These are phyloP conservation scores for Aspergillus sclerotioniger DNA, from an alignment of 495 filamentous ascomycete genomes.

Conservation along the genomic window DNA sequence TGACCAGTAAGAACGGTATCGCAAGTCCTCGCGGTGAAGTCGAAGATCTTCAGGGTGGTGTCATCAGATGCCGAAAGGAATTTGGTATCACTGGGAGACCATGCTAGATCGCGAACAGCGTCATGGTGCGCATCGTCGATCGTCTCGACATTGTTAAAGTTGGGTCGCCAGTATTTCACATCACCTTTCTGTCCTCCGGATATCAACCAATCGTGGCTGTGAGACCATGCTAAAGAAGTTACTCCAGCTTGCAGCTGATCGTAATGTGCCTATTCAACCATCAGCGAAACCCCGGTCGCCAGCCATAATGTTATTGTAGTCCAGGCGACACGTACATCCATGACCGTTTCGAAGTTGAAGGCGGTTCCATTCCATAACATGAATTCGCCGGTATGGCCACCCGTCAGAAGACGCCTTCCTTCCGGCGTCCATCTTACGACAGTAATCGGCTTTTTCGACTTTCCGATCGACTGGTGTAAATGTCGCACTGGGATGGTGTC, in stretches of 20 bases:
- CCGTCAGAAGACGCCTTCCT: slow-evolving; percentile 85
- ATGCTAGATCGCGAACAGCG: slow-evolving; percentile 87
- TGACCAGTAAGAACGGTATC: slow-evolving; percentile 84
- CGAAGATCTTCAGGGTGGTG: slow-evolving; percentile 88
- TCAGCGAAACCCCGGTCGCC: slow-evolving; percentile 4
- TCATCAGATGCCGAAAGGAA: slow-evolving; percentile 97
- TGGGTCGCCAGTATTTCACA: slow-evolving; percentile 98
- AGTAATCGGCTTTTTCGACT: slow-evolving; percentile 95
- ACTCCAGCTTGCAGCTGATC: slow-evolving; percentile 68
- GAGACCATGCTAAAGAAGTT: slow-evolving; percentile 81
- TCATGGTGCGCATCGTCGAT: slow-evolving; percentile 89
- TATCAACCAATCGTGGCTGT: slow-evolving; percentile 93
- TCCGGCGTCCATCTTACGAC: slow-evolving; percentile 98
- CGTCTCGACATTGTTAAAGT: slow-evolving; percentile 97
- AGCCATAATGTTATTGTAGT: not conserved
- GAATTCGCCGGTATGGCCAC: slow-evolving; percentile 94
- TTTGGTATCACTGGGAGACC: slow-evolving; percentile 88
- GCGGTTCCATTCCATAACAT: slow-evolving; percentile 98
- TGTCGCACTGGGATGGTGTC: slow-evolving; percentile 87
- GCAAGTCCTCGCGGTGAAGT: slow-evolving; percentile 82
- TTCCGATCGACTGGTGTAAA: slow-evolving; percentile 93
- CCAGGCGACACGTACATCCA: slow-evolving; percentile 61
- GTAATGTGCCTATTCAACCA: slow-evolving; percentile 70
- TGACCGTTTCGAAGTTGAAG: slow-evolving; percentile 99
- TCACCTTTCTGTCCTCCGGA: slow-evolving; percentile 93